Evolutionary conservation across 768 basidiomycete genomes (phyloP).

Genomic region (Amanita rubescens): DNA sequence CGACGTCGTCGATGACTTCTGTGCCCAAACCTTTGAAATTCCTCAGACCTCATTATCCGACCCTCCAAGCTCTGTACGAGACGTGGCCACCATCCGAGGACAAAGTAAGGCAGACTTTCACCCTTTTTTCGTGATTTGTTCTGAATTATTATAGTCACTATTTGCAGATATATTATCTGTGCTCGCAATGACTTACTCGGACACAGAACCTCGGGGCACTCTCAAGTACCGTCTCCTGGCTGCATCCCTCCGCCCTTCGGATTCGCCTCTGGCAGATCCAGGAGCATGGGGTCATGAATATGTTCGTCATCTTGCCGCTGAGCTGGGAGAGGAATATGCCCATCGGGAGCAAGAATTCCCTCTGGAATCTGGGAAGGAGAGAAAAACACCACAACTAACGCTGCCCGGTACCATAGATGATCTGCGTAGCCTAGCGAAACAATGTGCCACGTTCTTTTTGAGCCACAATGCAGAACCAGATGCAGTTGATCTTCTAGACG

Average conservation of each 20-base stretch:
- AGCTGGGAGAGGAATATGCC: slow-evolving; percentile 89
- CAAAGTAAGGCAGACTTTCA: slow-evolving; percentile 40
- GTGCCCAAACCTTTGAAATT: slow-evolving; percentile 99
- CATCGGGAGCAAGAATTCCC: slow-evolving; percentile 50
- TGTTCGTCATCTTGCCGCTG: slow-evolving; percentile 92
- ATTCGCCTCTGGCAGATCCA: slow-evolving; percentile 73
- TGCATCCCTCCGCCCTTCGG: slow-evolving; percentile 54
- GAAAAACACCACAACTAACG: slow-evolving; percentile 21
- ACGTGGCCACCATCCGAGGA: slow-evolving; percentile 73
- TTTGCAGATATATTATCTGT: slow-evolving; percentile 98
- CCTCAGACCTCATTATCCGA: slow-evolving; percentile 88
- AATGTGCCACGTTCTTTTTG: slow-evolving; percentile 86
- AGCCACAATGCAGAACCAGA: slow-evolving; percentile 97
- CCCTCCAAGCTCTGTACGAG: slow-evolving; percentile 77
- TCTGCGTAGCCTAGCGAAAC: slow-evolving; percentile 65
- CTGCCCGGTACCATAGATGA: slow-evolving; percentile 63
- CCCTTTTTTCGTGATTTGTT: slow-evolving; percentile 3
- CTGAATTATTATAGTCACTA: slow-evolving; percentile 52
- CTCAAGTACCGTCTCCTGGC: slow-evolving; percentile 88
- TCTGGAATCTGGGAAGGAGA: slow-evolving; percentile 22
- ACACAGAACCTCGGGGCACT: slow-evolving; percentile 94
- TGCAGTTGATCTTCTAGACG: slow-evolving; percentile 92
- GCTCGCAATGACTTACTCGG: slow-evolving; percentile 99
- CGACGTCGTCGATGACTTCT: slow-evolving; percentile 98
- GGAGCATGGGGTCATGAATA: slow-evolving; percentile 99